Conservation (phyloP, 306 rosid genomes). For the Dalbergia cochinchinensis region DNA sequence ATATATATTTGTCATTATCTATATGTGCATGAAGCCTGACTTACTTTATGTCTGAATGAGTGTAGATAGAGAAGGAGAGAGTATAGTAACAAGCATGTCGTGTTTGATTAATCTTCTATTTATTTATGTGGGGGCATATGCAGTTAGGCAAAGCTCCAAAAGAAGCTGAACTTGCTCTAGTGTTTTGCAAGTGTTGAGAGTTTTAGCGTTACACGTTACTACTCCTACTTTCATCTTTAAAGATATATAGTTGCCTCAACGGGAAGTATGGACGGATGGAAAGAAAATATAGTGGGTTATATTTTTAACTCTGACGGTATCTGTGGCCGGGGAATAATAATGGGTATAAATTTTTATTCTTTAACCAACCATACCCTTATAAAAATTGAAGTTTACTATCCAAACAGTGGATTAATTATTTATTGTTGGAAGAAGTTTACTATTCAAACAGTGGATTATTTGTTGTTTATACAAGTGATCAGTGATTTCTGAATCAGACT, state of each 20-base stretch:
- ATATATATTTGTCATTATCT: constrained; percentile 15
- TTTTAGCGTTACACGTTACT: constrained; percentile 3
- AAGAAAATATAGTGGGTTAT: not conserved
- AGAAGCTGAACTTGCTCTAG: not conserved
- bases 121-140: constrained; percentile 39
- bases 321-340: no score
- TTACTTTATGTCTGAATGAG: not conserved
- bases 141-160: constrained; percentile 41
- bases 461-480: not conserved
- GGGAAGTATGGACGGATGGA: not conserved
- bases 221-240: not conserved
- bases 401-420: no score
- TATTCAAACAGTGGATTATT: constrained; percentile 9
- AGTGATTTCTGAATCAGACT: not conserved
- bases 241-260: not conserved
- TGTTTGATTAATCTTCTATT: constrained; percentile 27
- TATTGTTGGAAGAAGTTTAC: not conserved
- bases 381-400: no score
- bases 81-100: not conserved
- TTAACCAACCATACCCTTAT: no score
- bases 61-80: not conserved
- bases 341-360: no score
- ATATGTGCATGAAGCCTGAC: not conserved
- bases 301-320: no score
- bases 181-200: not conserved